Conservation (phyloP, 2,329 filamentous ascomycete genomes). For the Corynespora cassiicola region DNA sequence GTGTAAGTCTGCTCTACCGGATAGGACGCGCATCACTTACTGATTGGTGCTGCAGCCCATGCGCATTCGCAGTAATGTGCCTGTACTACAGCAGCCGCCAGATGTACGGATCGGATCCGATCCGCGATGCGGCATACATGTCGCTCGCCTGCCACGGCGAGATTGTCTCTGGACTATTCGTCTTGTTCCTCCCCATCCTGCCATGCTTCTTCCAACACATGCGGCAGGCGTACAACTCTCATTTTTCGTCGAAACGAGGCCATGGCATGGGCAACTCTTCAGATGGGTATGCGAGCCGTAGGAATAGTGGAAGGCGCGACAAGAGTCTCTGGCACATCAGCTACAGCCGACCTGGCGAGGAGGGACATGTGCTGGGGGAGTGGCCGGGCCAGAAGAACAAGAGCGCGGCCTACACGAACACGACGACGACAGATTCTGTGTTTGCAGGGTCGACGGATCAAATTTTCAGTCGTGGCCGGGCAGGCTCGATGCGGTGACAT, state of each 20-base stretch:
- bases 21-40: no score
- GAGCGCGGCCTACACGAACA: no score
- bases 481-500: no score
- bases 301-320: not conserved
- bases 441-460: no score
- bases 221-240: conserved; percentile 4
- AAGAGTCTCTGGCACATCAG: conserved; percentile 18
- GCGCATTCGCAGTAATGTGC: conserved; percentile 17
- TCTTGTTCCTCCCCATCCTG: conserved; percentile 22
- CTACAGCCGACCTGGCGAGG: no score
- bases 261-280: not conserved
- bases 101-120: conserved; percentile 9
- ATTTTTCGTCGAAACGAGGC: not conserved
- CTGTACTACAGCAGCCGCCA: conserved; percentile 18
- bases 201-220: conserved; percentile 18
- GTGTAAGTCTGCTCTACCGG: conserved; percentile 12
- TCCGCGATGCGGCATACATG: conserved; percentile 15
- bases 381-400: no score
- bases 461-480: no score
- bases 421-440: no score
- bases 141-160: conserved; percentile 20
- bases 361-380: no score
- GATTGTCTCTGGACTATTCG: conserved; percentile 21
- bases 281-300: conserved; percentile 1
- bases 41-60: conserved; percentile 11